Evolutionary conservation across 495 filamentous ascomycete species (phyloP), one percentile per base, ranked within the genome.

Genomic region (Neurospora sp.): DNA sequence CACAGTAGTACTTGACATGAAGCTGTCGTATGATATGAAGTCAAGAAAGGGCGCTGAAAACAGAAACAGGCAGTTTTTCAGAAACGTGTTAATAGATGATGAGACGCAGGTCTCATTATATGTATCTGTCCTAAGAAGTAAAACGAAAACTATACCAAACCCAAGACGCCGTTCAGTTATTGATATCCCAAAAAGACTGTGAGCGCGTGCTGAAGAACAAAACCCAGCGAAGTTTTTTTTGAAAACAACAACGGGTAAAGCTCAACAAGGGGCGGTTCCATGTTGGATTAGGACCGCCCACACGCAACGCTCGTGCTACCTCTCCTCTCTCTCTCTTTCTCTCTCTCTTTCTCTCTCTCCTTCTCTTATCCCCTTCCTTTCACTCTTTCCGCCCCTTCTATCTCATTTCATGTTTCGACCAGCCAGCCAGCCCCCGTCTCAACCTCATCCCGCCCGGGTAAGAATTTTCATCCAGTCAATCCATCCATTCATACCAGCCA

Each of bases 241-340:
- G 59, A n/a, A 72, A n/a, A 70, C n/a, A 72, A 72, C 68, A 72
- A 70, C 71, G 44, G 68, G 38, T 8, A 72, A 72, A 65, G 53
- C 53, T 65, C 27, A 18, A 35, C 35, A 37, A 16, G 14, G 53
- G 22, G 53, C 20, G 9, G 20, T 53, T 53, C n/a, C 45, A 12
- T 9, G 2, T 45, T 45, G 18, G 8, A 10, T 14, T 20, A 27
- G 4, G 1, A 27, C 1, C 14, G 2, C 53, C 53, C 44, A 48
- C 18, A 10, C 44, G 2, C 41, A 44, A n/a, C 16, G 14, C 41
- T 44, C 7, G 10, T 14, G 10, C 40, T 42, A 9, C 10, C 40
- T 14, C 40, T 40, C 39, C 8, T 7, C 40, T 14, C 48, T 59
- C 10, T 27, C 48, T 48, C 22, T 9, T 5, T 59, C 40, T 14